Percentiles rank a stretch among this genome's conserved stretches.
Conservation (phyloP, 2,329 filamentous ascomycete species). For the Cladosporium austrohemisphaericum region DNA sequence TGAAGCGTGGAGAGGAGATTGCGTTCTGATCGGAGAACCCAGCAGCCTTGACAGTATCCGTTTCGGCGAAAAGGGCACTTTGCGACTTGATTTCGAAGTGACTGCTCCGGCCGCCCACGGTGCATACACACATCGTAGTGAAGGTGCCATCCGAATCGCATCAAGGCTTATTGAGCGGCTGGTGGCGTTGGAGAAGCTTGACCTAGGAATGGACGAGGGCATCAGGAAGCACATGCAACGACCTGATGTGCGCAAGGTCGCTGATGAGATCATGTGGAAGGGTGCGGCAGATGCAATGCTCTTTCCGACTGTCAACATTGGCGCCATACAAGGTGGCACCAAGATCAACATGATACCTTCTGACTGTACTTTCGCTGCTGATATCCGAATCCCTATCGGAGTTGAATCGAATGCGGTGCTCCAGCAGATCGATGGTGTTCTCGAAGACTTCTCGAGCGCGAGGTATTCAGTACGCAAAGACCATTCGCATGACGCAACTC, state of each 20-base stretch:
- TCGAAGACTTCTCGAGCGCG: constrained; percentile 31
- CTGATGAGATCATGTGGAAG: constrained; percentile 37
- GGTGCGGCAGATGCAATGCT: constrained; percentile 34
- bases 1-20: constrained; percentile 36
- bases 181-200: constrained; percentile 30
- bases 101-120: constrained; percentile 37
- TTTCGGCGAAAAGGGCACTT: constrained; percentile 43
- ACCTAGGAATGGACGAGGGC: constrained; percentile 25
- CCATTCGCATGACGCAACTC: constrained; percentile 34
- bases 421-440: constrained; percentile 27
- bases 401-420: constrained; percentile 31
- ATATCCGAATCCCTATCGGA: constrained; percentile 41
- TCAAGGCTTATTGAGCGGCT: constrained; percentile 31
- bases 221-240: constrained; percentile 31
- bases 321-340: constrained; percentile 39
- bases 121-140: constrained; percentile 39
- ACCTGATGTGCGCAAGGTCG: constrained; percentile 29
- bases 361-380: constrained; percentile 37
- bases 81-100: constrained; percentile 38
- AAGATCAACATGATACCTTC: constrained; percentile 45
- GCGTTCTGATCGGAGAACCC: constrained; percentile 41
- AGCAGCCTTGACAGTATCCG: constrained; percentile 38
- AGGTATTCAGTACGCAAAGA: constrained; percentile 32
- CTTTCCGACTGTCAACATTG: constrained; percentile 40
- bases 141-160: constrained; percentile 38